Conservation (phyloP, 2,329 filamentous ascomycete species). For the Aspergillus tanneri region DNA sequence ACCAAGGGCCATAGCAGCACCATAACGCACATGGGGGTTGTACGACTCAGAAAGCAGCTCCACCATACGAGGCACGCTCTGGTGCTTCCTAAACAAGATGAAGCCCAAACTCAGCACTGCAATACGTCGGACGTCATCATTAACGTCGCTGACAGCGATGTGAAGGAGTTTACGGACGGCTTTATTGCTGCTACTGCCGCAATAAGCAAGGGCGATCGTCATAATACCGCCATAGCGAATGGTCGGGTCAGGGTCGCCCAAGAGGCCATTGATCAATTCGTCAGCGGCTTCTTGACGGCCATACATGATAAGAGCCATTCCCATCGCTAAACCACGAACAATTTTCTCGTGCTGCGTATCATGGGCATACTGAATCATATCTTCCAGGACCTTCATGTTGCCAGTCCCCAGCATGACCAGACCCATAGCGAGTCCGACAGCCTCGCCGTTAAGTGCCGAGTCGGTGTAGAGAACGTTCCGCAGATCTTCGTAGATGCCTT, state of each 20-base stretch:
- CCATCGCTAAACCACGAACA: conserved; percentile 88
- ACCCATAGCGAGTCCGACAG: conserved; percentile 93
- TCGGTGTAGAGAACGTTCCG: conserved; percentile 87
- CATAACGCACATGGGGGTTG: conserved; percentile 97
- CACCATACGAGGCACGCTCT: conserved; percentile 96
- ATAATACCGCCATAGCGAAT: conserved; percentile 96
- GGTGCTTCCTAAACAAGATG: conserved; percentile 96
- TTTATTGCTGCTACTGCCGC: conserved; percentile 97
- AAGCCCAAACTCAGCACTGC: conserved; percentile 98
- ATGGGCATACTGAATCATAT: conserved; percentile 97
- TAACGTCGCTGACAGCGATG: conserved; percentile 95
- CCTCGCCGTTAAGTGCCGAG: conserved; percentile 94
- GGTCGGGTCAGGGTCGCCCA: conserved; percentile 90
- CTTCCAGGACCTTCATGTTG: conserved; percentile 86
- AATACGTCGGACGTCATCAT: conserved; percentile 91
- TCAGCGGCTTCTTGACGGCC: conserved; percentile 92
- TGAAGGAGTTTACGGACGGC: conserved; percentile 94
- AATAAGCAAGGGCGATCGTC: conserved; percentile 97
- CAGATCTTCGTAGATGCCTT: conserved; percentile 86
- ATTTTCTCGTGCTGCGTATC: conserved; percentile 99
- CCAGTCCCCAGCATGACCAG: conserved; percentile 98
- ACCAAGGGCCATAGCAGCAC: conserved; percentile 95
- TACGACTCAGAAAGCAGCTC: conserved; percentile 97
- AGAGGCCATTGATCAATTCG: conserved; percentile 86
- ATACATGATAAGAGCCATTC: conserved; percentile 99